These are phyloP conservation scores for Lophium mytilinum DNA, from an alignment of 495 filamentous ascomycete genomes.

Conservation along the genomic window DNA sequence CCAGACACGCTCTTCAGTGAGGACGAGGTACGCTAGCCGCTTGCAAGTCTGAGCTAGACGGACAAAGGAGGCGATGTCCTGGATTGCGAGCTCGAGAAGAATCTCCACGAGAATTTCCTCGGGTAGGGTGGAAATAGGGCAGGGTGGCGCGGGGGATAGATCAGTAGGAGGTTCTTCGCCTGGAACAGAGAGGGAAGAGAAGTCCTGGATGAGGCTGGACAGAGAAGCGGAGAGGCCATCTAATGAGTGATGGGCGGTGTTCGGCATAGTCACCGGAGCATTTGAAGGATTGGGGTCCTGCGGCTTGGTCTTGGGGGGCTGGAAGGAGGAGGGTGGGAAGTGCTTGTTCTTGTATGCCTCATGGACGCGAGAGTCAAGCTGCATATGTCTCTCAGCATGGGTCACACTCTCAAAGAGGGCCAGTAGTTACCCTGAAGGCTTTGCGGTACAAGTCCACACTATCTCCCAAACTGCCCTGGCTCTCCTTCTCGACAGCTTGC, in stretches of 20 bases:
- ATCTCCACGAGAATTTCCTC: conserved; percentile 76
- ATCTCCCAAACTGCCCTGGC: conserved; percentile 76
- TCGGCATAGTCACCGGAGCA: conserved; percentile 44
- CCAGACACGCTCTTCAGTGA: conserved; percentile 86
- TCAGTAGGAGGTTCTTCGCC: conserved; percentile 52
- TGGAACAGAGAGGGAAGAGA: conserved; percentile 57
- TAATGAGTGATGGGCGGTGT: conserved; percentile 50
- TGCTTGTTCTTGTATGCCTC: conserved; percentile 83
- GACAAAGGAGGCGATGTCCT: conserved; percentile 71
- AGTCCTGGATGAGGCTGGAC: conserved; percentile 66
- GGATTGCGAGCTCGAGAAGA: conserved; percentile 57
- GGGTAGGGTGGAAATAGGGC: conserved; percentile 68
- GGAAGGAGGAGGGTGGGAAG: conserved; percentile 57
- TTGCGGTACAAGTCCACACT: conserved; percentile 83
- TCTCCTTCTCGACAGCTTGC: conserved; percentile 80
- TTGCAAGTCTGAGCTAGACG: conserved; percentile 82
- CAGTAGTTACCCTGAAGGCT: conserved; percentile 61
- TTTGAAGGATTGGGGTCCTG: conserved; percentile 45
- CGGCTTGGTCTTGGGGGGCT: conserved; percentile 41
- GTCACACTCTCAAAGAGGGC: not conserved
- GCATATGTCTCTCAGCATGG: conserved; percentile 8
- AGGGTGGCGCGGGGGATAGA: conserved; percentile 59
- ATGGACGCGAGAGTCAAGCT: conserved; percentile 81
- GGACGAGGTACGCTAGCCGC: conserved; percentile 73
- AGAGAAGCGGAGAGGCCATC: conserved; percentile 46